Conservation (phyloP, 2,329 filamentous ascomycete genomes). For the Penicillium hesseltinei region DNA sequence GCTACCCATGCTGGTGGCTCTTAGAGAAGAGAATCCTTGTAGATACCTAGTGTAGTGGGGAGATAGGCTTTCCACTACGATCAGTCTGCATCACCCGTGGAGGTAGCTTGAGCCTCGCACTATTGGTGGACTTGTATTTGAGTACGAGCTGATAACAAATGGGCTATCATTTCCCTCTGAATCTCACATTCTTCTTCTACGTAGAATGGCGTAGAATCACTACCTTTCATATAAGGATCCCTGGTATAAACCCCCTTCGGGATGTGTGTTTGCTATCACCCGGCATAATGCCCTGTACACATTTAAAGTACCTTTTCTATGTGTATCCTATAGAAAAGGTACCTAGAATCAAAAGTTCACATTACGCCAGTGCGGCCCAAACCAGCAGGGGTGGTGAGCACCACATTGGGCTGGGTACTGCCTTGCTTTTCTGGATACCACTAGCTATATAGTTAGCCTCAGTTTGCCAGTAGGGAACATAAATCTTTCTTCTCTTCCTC, state of each 20-base stretch:
- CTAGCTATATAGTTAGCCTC: background rate
- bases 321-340: background rate
- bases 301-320: background rate
- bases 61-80: no score
- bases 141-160: no score
- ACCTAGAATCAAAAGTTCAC: background rate
- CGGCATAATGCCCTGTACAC: background rate
- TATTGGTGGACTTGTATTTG: no score
- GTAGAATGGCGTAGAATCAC: background rate
- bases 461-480: no score
- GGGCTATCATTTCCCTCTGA: background rate
- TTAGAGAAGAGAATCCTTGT: no score
- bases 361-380: background rate
- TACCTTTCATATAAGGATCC: background rate
- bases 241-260: background rate
- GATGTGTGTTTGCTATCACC: background rate
- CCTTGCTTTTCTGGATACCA: background rate
- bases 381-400: background rate
- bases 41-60: no score
- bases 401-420: background rate
- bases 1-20: no score
- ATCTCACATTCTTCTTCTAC: background rate
- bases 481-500: no score
- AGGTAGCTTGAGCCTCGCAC: no score
- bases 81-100: no score